These are phyloP conservation scores for Hanseniaspora mollemarum DNA, from an alignment of 805 yeast species.

Conservation along the genomic window DNA sequence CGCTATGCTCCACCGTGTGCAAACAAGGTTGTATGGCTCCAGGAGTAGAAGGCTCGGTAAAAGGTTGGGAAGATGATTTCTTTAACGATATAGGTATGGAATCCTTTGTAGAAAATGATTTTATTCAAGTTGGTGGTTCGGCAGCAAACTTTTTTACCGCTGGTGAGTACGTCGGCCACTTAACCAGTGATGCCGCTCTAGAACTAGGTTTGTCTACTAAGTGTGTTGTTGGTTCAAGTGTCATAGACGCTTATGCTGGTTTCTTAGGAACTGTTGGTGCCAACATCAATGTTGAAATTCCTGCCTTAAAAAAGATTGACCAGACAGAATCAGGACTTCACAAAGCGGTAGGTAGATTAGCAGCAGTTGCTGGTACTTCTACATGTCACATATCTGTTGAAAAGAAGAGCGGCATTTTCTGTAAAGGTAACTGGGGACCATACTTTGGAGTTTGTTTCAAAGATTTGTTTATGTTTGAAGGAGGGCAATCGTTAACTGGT, in stretches of 20 bases:
- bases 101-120: constrained; percentile 68
- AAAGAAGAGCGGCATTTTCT: constrained; percentile 63
- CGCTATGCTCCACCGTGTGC: constrained; percentile 84
- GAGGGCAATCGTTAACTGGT: constrained; percentile 98
- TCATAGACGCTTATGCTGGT: constrained; percentile 96
- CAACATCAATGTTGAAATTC: constrained; percentile 49
- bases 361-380: constrained; percentile 97
- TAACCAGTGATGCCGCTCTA: constrained; percentile 55
- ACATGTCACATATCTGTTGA: constrained; percentile 92
- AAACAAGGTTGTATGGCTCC: constrained; percentile 90
- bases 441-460: constrained; percentile 87
- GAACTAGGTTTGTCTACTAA: constrained; percentile 71
- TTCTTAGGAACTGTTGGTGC: constrained; percentile 99
- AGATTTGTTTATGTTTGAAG: constrained; percentile 90
- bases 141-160: constrained; percentile 55
- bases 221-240: constrained; percentile 87
- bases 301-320: constrained; percentile 41
- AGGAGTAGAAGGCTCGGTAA: constrained; percentile 74
- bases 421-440: constrained; percentile 98
- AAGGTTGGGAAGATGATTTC: constrained; percentile 87
- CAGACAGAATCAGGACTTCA: constrained; percentile 38
- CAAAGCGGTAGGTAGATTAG: constrained; percentile 70
- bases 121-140: constrained; percentile 65
- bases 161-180: constrained; percentile 76
- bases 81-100: constrained; percentile 54